Evolutionary conservation across 2,329 filamentous ascomycete species (phyloP).

Genomic region (Cordyceps cateniannulata): DNA sequence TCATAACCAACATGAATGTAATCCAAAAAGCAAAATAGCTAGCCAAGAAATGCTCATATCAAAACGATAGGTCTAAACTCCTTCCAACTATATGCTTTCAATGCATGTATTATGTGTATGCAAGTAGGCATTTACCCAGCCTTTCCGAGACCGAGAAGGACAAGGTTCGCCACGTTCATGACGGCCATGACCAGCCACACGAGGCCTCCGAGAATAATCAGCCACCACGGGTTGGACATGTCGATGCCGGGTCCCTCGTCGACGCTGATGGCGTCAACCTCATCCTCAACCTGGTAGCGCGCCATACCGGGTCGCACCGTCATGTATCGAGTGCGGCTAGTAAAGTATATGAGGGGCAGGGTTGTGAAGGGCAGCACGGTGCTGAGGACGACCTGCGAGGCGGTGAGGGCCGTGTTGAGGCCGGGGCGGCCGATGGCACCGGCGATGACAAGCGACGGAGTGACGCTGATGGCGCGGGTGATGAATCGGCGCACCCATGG

Average conservation of each 20-base stretch:
- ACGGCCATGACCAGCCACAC: conserved; percentile 70
- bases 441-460: conserved; percentile 76
- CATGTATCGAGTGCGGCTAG: conserved; percentile 74
- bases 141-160: conserved; percentile 45
- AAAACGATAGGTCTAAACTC: background rate
- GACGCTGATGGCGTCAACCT: conserved; percentile 6
- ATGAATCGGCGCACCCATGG: conserved; percentile 76
- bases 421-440: conserved; percentile 67
- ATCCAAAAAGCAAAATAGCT: background rate
- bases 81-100: background rate
- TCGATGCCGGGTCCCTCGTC: conserved; percentile 25
- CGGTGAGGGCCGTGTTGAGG: conserved; percentile 65
- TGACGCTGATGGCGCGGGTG: conserved; percentile 74
- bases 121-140: background rate
- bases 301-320: conserved; percentile 49
- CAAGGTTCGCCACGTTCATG: conserved; percentile 74
- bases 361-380: conserved; percentile 77
- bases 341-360: conserved; percentile 80
- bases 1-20: background rate
- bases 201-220: conserved; percentile 45
- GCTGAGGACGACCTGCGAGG: conserved; percentile 70
- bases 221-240: conserved; percentile 69
- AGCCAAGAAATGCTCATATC: no score
- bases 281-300: conserved; percentile 24
- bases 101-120: background rate